A percentile compares a stretch with the other conserved stretches of the same genome.
Evolutionary conservation across 2,329 filamentous ascomycete species (phyloP).

Genomic region (Nothophaeocryptopus gaeumannii): DNA sequence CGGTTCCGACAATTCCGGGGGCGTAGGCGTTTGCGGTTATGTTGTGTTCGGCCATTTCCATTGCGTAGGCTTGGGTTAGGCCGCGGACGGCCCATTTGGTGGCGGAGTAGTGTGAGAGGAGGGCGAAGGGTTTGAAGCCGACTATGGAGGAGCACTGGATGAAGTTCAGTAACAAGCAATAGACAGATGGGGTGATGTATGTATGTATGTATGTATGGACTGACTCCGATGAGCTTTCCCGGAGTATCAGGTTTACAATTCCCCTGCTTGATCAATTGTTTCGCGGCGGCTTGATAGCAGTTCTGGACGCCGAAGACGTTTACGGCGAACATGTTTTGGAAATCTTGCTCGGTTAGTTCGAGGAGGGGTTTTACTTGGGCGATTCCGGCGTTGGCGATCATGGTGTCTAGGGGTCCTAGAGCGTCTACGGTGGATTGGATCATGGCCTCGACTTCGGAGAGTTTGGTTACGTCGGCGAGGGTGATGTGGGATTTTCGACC

Average conservation of each 20-base stretch:
- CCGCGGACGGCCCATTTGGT: conserved; percentile 67
- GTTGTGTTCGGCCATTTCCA: conserved; percentile 61
- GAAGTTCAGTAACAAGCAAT: too few species aligned
- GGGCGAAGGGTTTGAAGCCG: conserved; percentile 58
- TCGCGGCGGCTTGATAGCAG: conserved; percentile 62
- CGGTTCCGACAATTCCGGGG: conserved; percentile 64
- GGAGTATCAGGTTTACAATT: conserved; percentile 39
- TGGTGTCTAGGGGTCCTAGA: conserved; percentile 53
- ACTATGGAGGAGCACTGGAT: conserved; percentile 48
- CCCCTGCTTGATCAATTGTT: conserved; percentile 63
- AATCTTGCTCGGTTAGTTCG: conserved; percentile 56
- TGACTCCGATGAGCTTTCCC: conserved; percentile 48
- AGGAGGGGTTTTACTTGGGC: conserved; percentile 57
- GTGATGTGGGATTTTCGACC: conserved; percentile 52
- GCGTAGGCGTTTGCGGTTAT: conserved; percentile 68
- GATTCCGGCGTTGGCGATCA: conserved; percentile 63
- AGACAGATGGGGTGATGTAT: too few species aligned
- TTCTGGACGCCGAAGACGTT: conserved; percentile 66
- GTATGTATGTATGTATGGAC: too few species aligned
- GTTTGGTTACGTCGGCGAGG: conserved; percentile 60
- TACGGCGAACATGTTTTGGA: conserved; percentile 59
- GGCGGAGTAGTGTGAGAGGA: conserved; percentile 62
- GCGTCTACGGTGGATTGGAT: conserved; percentile 52
- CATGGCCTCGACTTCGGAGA: conserved; percentile 52
- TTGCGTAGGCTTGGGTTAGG: conserved; percentile 63